Percentiles rank a stretch among this genome's conserved stretches.
Evolutionary conservation across 2,329 filamentous ascomycete genomes (phyloP).

Genomic region (Monilinia fructicola): DNA sequence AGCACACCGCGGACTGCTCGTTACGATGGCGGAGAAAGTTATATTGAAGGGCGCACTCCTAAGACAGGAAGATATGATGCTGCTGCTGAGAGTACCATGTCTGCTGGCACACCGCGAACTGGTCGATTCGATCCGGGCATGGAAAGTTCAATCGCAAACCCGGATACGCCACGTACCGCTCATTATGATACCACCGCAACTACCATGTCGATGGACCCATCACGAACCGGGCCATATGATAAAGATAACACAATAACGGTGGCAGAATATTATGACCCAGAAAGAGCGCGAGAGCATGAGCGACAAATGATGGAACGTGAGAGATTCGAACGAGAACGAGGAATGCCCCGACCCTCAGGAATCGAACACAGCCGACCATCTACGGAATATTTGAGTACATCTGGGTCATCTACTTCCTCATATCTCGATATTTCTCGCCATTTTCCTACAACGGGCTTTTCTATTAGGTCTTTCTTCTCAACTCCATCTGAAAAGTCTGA

Average conservation of each 20-base stretch:
- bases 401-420: slow-evolving; percentile 35
- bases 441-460: slow-evolving; percentile 49
- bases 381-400: slow-evolving; percentile 27
- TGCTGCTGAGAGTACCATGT: slow-evolving; percentile 16
- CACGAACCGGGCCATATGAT: slow-evolving; percentile 26
- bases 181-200: slow-evolving; percentile 37
- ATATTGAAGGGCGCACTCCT: slow-evolving; percentile 14
- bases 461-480: slow-evolving; percentile 63
- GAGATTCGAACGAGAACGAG: slow-evolving; percentile 16
- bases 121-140: slow-evolving; percentile 20
- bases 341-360: slow-evolving; percentile 15
- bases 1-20: slow-evolving; percentile 2
- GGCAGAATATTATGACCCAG: slow-evolving; percentile 29
- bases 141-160: slow-evolving; percentile 19
- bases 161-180: slow-evolving; percentile 25
- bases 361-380: slow-evolving; percentile 29
- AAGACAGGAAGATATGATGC: slow-evolving; percentile 12
- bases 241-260: slow-evolving; percentile 24
- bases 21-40: slow-evolving; percentile 14
- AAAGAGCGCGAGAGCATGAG: slow-evolving; percentile 24
- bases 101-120: slow-evolving; percentile 16
- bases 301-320: slow-evolving; percentile 21
- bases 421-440: slow-evolving; percentile 64
- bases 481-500: slow-evolving; percentile 51
- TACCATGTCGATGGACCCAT: slow-evolving; percentile 15